A percentile compares a stretch with the other conserved stretches of the same genome.
phyloP scores from a whole-genome alignment of 176 grass and related monocot genomes.

The sorghum (Sorghum bicolor) region Sorghum_bicolor_NCBIv3 NC_012871.2:68489501-68490000 shows the following conservation, averaged over 20 bases:
- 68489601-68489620: slow-evolving; percentile 99
- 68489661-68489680: slow-evolving; percentile 5
- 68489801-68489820: slow-evolving; percentile 99
- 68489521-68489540: neutral
- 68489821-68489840: slow-evolving; percentile 43
- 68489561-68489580: slow-evolving; percentile 96
- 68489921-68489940: slow-evolving; percentile 99
- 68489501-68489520: neutral
- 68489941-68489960: slow-evolving; percentile 98
- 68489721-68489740: slow-evolving; percentile 23
- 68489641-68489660: slow-evolving; percentile 82
- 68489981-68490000: slow-evolving; percentile 83
- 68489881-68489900: slow-evolving; percentile 30
- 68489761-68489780: slow-evolving; percentile 99
- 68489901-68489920: slow-evolving; percentile 99
- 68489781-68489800: slow-evolving; percentile 89
- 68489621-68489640: slow-evolving; percentile 98
- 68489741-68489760: slow-evolving; percentile 65
- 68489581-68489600: slow-evolving; percentile 95
- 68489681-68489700: slow-evolving; percentile 31
- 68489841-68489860: slow-evolving; percentile 13
- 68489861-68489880: slow-evolving; percentile 14
- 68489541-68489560: slow-evolving; percentile 57
- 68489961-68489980: slow-evolving; percentile 92
- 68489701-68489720: neutral